Conservation (phyloP, 2,329 filamentous ascomycete species). For the Verticillium nonalfalfae region DNA sequence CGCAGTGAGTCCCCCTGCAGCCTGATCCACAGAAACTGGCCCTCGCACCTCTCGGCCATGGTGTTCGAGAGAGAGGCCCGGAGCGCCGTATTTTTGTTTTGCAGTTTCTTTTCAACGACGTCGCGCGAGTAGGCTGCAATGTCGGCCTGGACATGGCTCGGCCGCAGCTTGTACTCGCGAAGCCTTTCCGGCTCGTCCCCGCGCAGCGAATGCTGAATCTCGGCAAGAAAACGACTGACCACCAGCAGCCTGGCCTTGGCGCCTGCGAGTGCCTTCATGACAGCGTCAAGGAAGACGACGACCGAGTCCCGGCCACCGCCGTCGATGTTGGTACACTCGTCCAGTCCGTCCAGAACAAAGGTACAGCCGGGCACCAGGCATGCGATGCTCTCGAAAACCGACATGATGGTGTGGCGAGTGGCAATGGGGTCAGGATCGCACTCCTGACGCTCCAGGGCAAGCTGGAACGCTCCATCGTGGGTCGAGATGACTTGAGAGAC, state of each 20-base stretch:
- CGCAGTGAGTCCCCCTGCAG: slow-evolving; percentile 19
- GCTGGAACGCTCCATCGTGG: slow-evolving; percentile 8
- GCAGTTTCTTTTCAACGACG: slow-evolving; percentile 20
- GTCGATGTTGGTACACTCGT: slow-evolving; percentile 20
- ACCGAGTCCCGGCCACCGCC: slow-evolving; percentile 2
- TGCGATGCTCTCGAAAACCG: slow-evolving; percentile 12
- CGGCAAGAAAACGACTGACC: slow-evolving; percentile 17
- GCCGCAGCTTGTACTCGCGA: slow-evolving; percentile 13
- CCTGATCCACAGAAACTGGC: slow-evolving; percentile 26
- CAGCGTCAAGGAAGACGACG: slow-evolving; percentile 9
- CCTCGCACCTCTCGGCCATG: slow-evolving; percentile 20
- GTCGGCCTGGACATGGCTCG: slow-evolving; percentile 16
- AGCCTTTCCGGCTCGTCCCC: neutral
- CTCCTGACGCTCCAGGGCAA: slow-evolving; percentile 2
- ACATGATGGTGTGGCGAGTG: slow-evolving; percentile 9
- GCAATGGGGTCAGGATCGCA: slow-evolving; percentile 4
- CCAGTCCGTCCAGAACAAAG: slow-evolving; percentile 24
- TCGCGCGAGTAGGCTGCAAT: slow-evolving; percentile 14
- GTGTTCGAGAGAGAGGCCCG: slow-evolving; percentile 12
- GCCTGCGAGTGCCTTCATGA: slow-evolving; percentile 1
- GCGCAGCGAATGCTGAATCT: slow-evolving; percentile 15
- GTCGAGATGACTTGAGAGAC: slow-evolving; percentile 14
- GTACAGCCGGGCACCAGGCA: slow-evolving; percentile 9
- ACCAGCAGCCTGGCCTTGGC: slow-evolving; percentile 15
- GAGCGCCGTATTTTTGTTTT: slow-evolving; percentile 15